Evolutionary conservation across 179 eudicot species (phyloP).

Genomic region (Dionaea muscipula): DNA sequence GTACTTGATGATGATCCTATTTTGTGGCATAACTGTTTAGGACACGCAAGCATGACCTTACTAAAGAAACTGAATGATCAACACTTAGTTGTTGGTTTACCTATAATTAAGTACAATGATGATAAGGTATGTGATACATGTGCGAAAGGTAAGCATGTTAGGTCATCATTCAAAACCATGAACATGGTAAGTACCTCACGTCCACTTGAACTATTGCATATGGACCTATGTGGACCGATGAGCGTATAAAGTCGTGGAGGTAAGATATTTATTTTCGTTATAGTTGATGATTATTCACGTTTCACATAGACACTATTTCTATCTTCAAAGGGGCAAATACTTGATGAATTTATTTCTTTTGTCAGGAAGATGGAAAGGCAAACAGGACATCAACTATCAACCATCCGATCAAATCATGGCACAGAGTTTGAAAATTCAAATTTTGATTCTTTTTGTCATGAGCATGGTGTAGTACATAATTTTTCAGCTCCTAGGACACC

Average conservation of each 20-base stretch:
- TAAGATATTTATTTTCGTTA: neutral
- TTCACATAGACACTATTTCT: constrained; percentile 8
- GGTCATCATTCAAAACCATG: constrained; percentile 2
- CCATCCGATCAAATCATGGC: constrained; percentile 8
- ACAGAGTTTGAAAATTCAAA: constrained; percentile 3
- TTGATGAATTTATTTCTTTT: neutral
- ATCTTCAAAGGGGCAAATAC: neutral
- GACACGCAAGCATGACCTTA: neutral
- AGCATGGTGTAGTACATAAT: constrained; percentile 7
- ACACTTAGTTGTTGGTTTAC: neutral
- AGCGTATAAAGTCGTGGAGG: neutral
- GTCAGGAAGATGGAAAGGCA: neutral
- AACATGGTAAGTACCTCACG: neutral
- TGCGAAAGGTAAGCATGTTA: neutral
- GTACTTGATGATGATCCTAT: neutral
- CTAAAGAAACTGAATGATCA: neutral
- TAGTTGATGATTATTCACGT: constrained; percentile 13
- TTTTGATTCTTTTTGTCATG: neutral
- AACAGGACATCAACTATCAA: neutral
- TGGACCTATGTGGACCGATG: constrained; percentile 11
- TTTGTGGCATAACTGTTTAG: constrained; percentile 1
- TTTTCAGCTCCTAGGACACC: constrained; percentile 8
- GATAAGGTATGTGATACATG: neutral
- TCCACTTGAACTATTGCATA: constrained; percentile 4
- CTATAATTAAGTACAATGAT: neutral